Evolutionary conservation across 2,329 filamentous ascomycete genomes (phyloP), one percentile per base, ranked within the genome.

Genomic region (Rhynchosporium graminicola): DNA sequence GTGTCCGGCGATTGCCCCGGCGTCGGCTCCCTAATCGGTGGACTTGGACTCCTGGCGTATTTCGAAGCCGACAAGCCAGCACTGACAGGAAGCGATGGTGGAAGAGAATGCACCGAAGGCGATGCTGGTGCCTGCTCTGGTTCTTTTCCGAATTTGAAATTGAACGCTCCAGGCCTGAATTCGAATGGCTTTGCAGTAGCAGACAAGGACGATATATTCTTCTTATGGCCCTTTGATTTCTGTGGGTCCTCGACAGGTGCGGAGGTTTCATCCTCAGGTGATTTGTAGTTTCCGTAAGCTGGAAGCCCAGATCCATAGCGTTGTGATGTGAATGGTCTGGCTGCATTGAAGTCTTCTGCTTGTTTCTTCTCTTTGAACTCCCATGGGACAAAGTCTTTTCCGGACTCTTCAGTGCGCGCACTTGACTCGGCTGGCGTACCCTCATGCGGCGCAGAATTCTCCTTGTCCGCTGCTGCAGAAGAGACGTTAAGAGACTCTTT

Each of bases 181-280:
- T 74, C 82, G 73, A 95, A 96, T 0, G 89, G 82, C 69, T 84
- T 85, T 0, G 90, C 89, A 15, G 85, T 82, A 3, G 89, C 88
- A 42, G 90, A 93, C 29, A 93, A 79, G 4, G 86, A 86, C 71
- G 84, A 77, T 40, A 76, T 70, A 72, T 83, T 77, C 59, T 78
- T 73, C 60, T 79, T 78, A 66, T 77, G 72, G 10, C 68, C 68
- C 74, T 72, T 60, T n/a, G 70, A 64, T 28, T 63, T 64, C 13
- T 58, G 29, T 28, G 60, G 55, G 28, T 69, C 66, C 6, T 64
- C 61, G 20, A 61, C 60, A 28, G 59, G 65, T 28, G 63, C 57
- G 12, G 56, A 28, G 33, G 67, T 61, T 3, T 66, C 65, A 20
- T 71, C 65, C 28, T 66, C 64, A 72, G 68, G 80, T 77, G 13